These are phyloP conservation scores for Lichtheimia hyalospora DNA, from an alignment of 371 early-diverging fungal species.

Conservation along the genomic window DNA sequence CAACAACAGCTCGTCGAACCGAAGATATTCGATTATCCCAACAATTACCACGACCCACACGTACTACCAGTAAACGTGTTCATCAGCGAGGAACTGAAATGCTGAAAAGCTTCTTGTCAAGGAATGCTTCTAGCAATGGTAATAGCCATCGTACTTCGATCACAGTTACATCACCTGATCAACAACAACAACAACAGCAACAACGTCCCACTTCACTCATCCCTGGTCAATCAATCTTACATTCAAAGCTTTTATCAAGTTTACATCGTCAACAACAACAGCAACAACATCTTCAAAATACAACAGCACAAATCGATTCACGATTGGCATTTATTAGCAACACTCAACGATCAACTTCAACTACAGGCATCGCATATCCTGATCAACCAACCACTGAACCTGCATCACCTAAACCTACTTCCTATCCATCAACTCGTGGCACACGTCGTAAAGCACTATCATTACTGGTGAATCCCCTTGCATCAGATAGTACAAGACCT, in stretches of 20 bases:
- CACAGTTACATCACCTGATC: neutral
- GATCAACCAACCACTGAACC: neutral
- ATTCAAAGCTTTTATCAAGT: slow-evolving; percentile 44
- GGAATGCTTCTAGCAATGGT: slow-evolving; percentile 28
- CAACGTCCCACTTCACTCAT: neutral
- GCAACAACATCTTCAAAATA: slow-evolving; percentile 4
- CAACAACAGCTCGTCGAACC: neutral
- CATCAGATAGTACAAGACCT: neutral
- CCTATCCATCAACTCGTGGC: slow-evolving; percentile 23
- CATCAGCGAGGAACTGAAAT: slow-evolving; percentile 13
- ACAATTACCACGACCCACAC: slow-evolving; percentile 6
- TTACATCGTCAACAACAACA: slow-evolving; percentile 24
- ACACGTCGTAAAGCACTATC: slow-evolving; percentile 58
- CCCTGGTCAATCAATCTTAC: slow-evolving; percentile 27
- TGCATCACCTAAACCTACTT: slow-evolving; percentile 9
- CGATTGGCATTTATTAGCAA: too few relatives aligned
- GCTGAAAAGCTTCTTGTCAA: slow-evolving; percentile 14
- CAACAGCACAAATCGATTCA: too few relatives aligned
- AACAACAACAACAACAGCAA: neutral
- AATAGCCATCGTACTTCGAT: neutral
- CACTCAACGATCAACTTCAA: too few relatives aligned
- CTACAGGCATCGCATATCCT: neutral
- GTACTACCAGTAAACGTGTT: slow-evolving; percentile 5
- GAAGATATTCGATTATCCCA: neutral
- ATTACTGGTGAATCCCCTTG: slow-evolving; percentile 50